Evolutionary conservation across 2,329 filamentous ascomycete species (phyloP).

Genomic region (Aspergillus ustus): DNA sequence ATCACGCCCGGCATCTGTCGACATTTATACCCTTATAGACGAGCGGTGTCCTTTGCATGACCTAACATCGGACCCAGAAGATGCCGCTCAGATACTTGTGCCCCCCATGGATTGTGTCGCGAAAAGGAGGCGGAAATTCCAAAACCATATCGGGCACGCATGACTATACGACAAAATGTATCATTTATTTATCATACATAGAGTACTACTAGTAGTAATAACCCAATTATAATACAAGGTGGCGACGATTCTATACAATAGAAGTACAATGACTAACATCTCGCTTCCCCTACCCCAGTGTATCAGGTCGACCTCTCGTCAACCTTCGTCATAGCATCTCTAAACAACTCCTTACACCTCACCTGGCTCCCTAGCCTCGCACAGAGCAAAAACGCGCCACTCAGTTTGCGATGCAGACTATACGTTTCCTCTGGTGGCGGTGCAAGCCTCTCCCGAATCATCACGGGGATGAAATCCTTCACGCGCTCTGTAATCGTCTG

Average conservation of each 20-base stretch:
- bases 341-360: slow-evolving; percentile 78
- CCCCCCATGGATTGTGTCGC: too few relatives aligned
- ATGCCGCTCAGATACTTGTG: neutral
- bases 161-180: neutral
- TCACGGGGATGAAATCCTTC: slow-evolving; percentile 83
- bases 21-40: too few relatives aligned
- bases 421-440: slow-evolving; percentile 98
- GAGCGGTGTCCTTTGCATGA: neutral
- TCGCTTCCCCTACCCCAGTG: neutral
- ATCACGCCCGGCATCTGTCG: neutral
- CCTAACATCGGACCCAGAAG: neutral
- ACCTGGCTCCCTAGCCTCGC: slow-evolving; percentile 84
- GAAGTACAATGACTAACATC: neutral
- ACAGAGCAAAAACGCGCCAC: slow-evolving; percentile 91
- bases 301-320: neutral
- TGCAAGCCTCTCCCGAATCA: slow-evolving; percentile 85
- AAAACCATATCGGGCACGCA: too few relatives aligned
- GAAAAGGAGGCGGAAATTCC: too few relatives aligned
- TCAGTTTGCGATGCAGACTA: slow-evolving; percentile 90
- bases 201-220: slow-evolving; percentile 5
- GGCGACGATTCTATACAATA: slow-evolving; percentile 6
- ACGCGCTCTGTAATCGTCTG: slow-evolving; percentile 98
- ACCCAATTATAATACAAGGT: slow-evolving; percentile 19
- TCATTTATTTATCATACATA: slow-evolving; percentile 11
- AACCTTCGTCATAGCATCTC: slow-evolving; percentile 35